Evolutionary conservation across 495 filamentous ascomycete species (phyloP).

Genomic region (Aspergillus bridgeri): DNA sequence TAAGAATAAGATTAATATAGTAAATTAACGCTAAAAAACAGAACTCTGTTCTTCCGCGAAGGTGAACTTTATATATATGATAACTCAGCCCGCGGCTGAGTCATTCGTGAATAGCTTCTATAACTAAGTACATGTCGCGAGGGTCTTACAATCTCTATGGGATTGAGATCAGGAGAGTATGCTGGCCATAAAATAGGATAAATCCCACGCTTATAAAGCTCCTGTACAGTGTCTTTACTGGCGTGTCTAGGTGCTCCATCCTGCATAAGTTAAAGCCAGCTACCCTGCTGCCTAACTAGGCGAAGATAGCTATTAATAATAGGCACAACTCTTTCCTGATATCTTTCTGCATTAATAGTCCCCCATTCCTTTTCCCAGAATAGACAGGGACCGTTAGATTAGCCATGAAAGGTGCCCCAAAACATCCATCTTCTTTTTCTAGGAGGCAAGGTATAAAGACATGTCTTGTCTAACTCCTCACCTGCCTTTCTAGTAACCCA

Average conservation of each 20-base stretch:
- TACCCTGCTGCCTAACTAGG: background rate
- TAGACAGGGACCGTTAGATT: background rate
- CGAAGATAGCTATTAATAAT: constrained; percentile 7
- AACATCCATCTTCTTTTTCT: constrained; percentile 1
- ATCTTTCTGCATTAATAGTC: background rate
- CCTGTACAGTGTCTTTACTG: background rate
- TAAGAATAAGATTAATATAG: too few species aligned
- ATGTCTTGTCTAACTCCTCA: constrained; percentile 1
- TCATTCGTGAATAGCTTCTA: too few species aligned
- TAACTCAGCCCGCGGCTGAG: too few species aligned
- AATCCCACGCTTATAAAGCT: constrained; percentile 3
- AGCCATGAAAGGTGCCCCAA: background rate
- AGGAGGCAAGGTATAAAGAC: background rate
- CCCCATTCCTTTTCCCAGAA: constrained; percentile 10
- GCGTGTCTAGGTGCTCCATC: constrained; percentile 2
- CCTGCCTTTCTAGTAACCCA: background rate
- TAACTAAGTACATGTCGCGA: too few species aligned
- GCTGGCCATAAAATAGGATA: constrained; percentile 7
- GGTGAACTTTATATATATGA: too few species aligned
- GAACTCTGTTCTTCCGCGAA: too few species aligned
- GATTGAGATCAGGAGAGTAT: constrained; percentile 2
- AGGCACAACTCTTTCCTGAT: background rate
- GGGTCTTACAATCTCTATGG: constrained; percentile 3
- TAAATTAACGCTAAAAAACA: too few species aligned
- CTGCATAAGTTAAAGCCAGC: background rate